Evolutionary conservation across 1,139 yeast genomes (phyloP), one percentile per base, ranked within the genome.

Genomic region (Torulaspora pretoriensis): DNA sequence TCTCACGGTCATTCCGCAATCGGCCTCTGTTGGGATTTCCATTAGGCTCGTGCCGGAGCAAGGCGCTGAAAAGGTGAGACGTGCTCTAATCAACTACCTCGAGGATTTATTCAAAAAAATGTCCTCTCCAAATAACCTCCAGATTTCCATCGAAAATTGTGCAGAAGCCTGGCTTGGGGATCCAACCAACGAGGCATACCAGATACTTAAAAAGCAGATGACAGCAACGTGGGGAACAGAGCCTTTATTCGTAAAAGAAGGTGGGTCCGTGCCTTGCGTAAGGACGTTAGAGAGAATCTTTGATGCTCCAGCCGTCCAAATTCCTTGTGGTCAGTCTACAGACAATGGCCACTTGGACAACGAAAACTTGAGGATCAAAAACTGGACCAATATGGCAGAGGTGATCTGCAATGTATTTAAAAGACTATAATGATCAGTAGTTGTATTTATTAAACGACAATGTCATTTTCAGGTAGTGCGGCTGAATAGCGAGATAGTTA

Each of bases 101-200:
- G 55, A 68, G 0, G 56, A 63, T 0, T 62, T 69, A 39, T 85
- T 84, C 52, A 53, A 60, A 1, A 57, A 61, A 8, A 66, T 88
- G 38, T 59, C 71, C 3, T 75, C 94, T 0, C 75, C 74, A 7
- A 92, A 92, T 63, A 71, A 73, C 31, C 59, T 90, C 29, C 64
- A 68, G 13, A 67, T 90, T 16, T 70, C 75, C 30, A 74, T 88
- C 32, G 74, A 81, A 52, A 89, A 88, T 58, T 92, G 84, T 59
- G 95, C 96, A 0, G 97, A 90, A 59, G 95, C 97, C 1, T 92
- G 98, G 98, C 69, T 92, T 9, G 97, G 97, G 3, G 89, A 92
- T 55, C 85, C 92, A 4, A 65, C 73, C 8, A 89, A 85, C 60
- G 73, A 73, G 33, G 87, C 90, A 1, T 92, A 86, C 64, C 73